Evolutionary conservation across 257 asterid species (phyloP), one percentile per base, ranked within the genome.

Genomic region (Scutellaria barbata): DNA sequence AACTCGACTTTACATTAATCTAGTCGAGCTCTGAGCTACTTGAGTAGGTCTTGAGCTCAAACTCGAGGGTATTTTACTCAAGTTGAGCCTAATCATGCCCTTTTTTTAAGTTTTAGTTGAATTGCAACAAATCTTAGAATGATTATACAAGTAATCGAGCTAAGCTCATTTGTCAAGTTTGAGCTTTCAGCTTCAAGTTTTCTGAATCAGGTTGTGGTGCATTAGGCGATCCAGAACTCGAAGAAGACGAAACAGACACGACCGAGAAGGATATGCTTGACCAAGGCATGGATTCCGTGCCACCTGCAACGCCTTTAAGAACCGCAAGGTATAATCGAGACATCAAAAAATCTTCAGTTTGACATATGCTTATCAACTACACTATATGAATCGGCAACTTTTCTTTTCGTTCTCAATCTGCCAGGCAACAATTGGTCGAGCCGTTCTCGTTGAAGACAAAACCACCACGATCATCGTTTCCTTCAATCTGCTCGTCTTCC

Each of bases 251-350:
- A 79, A 75, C 77, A 8, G 84, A 74, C 20, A 47, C 63, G 14
- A 11, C 35, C 20, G 88, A 83, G 66, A 77, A 66, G 78, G 76
- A 69, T 12, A 39, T 46, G 7, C 66, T 59, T 7, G 84, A 87
- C 37, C 88, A 61, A 63, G 73, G 63, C 71, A 65, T 74, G 40
- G 90, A 87, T 51, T 74, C 87, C 16, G 81, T 37, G 0, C 81
- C 76, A 59, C 92, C 81, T 59, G 84, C 85, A 48, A 87, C 98
- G n/a, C 96, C 98, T 68, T 68, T 75, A 46, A 79, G 72, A 22
- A 71, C 80, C 20, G 72, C 63, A 73, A 83, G 95, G 97, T 92
- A 87, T 18, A 12, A 16, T 14, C 13, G 1, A 16, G 4, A 65
- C 18, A 8, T 10, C 9, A 63, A 39, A 5, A 20, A 30, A 30